Conservation (phyloP, 257 asterid genomes). For the Solanum peruvianum region DNA sequence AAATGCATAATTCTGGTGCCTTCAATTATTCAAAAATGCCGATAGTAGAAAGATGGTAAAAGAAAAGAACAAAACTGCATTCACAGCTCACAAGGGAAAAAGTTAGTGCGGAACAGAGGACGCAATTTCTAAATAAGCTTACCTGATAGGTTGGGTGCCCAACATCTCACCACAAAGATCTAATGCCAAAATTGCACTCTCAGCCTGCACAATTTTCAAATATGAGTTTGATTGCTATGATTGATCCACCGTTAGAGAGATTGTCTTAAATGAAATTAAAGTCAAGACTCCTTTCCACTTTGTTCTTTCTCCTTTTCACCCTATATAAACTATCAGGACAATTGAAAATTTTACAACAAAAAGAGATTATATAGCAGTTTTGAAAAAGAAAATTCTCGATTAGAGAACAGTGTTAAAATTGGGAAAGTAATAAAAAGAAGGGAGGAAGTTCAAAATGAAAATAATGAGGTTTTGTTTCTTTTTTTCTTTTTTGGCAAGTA, state of each 20-base stretch:
- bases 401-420: neutral
- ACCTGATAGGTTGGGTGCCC: constrained; percentile 89
- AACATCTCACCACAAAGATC: constrained; percentile 81
- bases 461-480: neutral
- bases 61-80: neutral
- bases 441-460: neutral
- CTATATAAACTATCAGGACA: neutral
- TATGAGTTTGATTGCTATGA: neutral
- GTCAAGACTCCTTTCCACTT: neutral
- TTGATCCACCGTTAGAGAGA: neutral
- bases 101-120: neutral
- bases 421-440: neutral
- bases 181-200: constrained; percentile 86
- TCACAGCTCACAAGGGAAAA: neutral
- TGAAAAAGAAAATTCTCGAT: neutral
- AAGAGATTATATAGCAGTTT: neutral
- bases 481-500: neutral
- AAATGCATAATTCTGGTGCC: neutral
- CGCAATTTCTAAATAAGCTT: neutral
- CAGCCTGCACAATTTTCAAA: constrained; percentile 45
- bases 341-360: neutral
- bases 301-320: neutral
- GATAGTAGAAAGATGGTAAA: neutral
- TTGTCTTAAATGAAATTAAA: neutral
- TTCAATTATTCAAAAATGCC: neutral